Evolutionary conservation across 2,329 filamentous ascomycete species (phyloP).

Genomic region (Trichoderma harzianum): DNA sequence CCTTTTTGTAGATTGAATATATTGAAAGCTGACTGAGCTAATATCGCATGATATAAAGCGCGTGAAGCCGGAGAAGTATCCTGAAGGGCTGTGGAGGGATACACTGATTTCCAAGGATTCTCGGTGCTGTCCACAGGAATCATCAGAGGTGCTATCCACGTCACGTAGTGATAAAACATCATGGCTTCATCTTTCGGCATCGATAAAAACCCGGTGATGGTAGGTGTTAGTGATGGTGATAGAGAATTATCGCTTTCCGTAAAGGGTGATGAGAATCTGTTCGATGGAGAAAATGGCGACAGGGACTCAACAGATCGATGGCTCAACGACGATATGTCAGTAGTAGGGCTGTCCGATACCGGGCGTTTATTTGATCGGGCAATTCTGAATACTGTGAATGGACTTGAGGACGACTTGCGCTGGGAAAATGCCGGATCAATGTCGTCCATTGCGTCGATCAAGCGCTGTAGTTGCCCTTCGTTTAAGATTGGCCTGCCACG

Average conservation of each 20-base stretch:
- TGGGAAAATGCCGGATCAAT: background rate
- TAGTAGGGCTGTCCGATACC: background rate
- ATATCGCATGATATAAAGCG: slow-evolving; percentile 2
- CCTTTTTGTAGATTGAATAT: background rate
- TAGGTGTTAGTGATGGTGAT: background rate
- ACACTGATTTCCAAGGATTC: slow-evolving; percentile 7
- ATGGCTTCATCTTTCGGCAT: background rate
- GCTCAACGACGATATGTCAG: background rate
- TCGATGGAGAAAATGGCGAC: background rate
- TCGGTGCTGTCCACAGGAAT: background rate
- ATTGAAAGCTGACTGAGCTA: slow-evolving; percentile 6
- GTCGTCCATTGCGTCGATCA: background rate
- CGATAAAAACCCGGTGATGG: background rate
- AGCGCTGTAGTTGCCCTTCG: background rate
- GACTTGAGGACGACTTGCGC: background rate
- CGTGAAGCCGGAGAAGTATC: background rate
- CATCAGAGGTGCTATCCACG: slow-evolving; percentile 10
- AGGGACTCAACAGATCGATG: background rate
- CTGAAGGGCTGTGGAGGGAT: slow-evolving; percentile 3
- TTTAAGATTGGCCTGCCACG: background rate
- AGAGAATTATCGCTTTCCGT: background rate
- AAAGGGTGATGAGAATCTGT: background rate
- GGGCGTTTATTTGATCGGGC: background rate
- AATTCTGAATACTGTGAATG: background rate
- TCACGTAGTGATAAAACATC: slow-evolving; percentile 11